phyloP scores from a whole-genome alignment of 306 rosid species.

The Macrotyloma uniflorum region DNA sequence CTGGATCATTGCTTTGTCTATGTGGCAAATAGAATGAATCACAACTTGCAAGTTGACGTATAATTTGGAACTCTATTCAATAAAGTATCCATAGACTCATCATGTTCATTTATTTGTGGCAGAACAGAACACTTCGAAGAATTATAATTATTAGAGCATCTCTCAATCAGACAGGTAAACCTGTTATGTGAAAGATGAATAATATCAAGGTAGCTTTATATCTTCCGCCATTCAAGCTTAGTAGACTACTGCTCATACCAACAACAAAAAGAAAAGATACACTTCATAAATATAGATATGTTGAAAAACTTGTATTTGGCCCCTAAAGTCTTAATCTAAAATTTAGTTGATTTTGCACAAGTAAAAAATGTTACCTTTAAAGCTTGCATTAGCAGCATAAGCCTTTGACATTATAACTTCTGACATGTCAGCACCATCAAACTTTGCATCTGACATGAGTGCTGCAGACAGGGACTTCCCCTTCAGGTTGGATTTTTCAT shows the following conservation, averaged over 20 bases:
- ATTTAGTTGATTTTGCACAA: background rate
- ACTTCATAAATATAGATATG: background rate
- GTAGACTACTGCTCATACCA: background rate
- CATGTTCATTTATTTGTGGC: background rate
- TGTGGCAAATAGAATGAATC: slow-evolving; percentile 3
- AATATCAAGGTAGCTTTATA: background rate
- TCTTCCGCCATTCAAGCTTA: slow-evolving; percentile 1
- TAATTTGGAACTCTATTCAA: background rate
- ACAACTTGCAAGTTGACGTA: background rate
- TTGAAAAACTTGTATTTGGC: slow-evolving; percentile 16
- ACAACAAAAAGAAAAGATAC: background rate
- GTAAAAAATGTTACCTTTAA: slow-evolving; percentile 64
- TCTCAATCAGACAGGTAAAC: background rate
- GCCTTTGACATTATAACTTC: slow-evolving; percentile 99
- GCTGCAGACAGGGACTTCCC: slow-evolving; percentile 95
- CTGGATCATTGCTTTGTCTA: slow-evolving; percentile 4
- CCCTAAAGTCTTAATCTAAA: slow-evolving; percentile 3
- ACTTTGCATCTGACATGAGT: slow-evolving; percentile 94
- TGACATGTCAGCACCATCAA: slow-evolving; percentile 96
- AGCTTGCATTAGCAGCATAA: slow-evolving; percentile 89
- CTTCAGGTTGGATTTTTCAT: slow-evolving; percentile 80
- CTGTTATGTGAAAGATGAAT: slow-evolving; percentile 5
- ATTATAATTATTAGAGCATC: background rate
- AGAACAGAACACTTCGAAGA: background rate
- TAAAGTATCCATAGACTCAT: background rate